phyloP scores from a whole-genome alignment of 2,329 filamentous ascomycete species.

The Ascochyta pisi region DNA sequence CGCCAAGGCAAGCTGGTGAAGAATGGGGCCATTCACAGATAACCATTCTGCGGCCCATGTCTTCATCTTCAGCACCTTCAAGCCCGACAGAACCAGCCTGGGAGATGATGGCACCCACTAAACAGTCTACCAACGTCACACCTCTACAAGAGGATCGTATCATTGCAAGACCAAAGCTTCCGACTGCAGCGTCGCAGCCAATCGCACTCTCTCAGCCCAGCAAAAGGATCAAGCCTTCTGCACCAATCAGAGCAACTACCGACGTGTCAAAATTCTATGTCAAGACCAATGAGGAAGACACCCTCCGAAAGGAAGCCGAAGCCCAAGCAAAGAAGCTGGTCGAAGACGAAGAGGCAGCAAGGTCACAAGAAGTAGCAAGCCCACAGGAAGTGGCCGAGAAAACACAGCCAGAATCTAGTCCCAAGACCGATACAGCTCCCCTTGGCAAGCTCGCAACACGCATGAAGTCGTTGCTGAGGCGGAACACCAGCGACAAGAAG shows the following conservation, averaged over 20 bases:
- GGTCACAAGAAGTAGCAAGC: conserved; percentile 2
- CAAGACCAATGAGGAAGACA: conserved; percentile 9
- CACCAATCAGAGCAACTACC: conserved; percentile 10
- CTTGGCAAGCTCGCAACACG: conserved; percentile 40
- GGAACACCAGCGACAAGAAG: conserved; percentile 33
- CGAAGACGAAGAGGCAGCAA: conserved; percentile 13
- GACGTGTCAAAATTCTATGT: background rate
- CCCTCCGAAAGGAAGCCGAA: conserved; percentile 25
- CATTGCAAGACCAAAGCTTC: conserved; percentile 1
- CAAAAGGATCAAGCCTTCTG: conserved; percentile 13
- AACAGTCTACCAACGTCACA: conserved; percentile 11
- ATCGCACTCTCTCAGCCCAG: conserved; percentile 24
- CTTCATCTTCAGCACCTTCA: conserved; percentile 33
- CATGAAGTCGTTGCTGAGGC: conserved; percentile 41
- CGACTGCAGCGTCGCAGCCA: background rate
- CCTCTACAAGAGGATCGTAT: background rate
- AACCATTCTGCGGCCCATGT: conserved; percentile 38
- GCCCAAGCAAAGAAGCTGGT: conserved; percentile 23
- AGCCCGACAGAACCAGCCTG: conserved; percentile 42
- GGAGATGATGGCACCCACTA: conserved; percentile 41
- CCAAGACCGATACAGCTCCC: conserved; percentile 26
- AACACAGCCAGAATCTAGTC: conserved; percentile 15
- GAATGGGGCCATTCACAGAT: conserved; percentile 40
- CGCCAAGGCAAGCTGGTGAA: conserved; percentile 33
- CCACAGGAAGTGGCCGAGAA: conserved; percentile 14